Evolutionary conservation across 2,329 filamentous ascomycete species (phyloP).

Genomic region (Ascochyta lentis): DNA sequence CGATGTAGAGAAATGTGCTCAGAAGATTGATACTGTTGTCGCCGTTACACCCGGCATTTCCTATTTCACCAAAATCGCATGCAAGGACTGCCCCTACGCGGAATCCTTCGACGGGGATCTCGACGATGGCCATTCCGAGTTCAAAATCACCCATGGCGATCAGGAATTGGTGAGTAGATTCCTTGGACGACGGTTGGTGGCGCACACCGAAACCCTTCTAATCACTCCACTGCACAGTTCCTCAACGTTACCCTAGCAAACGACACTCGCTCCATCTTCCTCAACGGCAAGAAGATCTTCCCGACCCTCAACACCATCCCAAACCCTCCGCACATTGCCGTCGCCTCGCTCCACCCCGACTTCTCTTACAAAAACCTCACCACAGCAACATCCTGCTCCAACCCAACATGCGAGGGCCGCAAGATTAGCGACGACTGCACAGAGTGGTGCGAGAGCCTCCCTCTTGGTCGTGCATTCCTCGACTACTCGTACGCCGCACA

Average conservation of each 20-base stretch:
- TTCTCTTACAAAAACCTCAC: constrained; percentile 38
- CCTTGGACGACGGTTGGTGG: not conserved
- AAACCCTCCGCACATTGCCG: constrained; percentile 28
- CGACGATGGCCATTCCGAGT: constrained; percentile 5
- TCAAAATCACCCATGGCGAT: constrained; percentile 22
- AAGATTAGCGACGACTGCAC: constrained; percentile 10
- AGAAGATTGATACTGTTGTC: constrained; percentile 34
- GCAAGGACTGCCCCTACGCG: constrained; percentile 35
- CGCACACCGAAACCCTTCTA: not conserved
- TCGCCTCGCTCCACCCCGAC: constrained; percentile 24
- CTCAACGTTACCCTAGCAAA: constrained; percentile 41
- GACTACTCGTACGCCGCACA: constrained; percentile 37
- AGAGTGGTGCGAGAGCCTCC: constrained; percentile 29
- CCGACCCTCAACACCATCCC: constrained; percentile 35
- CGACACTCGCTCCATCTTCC: constrained; percentile 35
- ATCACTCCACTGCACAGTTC: constrained; percentile 24
- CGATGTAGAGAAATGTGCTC: constrained; percentile 24
- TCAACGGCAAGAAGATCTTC: constrained; percentile 37
- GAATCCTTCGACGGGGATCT: constrained; percentile 8
- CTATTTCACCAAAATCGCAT: constrained; percentile 42
- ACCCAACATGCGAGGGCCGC: constrained; percentile 22
- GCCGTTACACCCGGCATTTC: constrained; percentile 31
- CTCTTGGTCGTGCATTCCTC: constrained; percentile 14
- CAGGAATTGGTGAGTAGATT: constrained; percentile 35
- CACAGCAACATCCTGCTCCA: constrained; percentile 26